Evolutionary conservation across 1,284 basidiomycete genomes (phyloP), one percentile per base, ranked within the genome.

Genomic region (Trichosporon sp.): DNA sequence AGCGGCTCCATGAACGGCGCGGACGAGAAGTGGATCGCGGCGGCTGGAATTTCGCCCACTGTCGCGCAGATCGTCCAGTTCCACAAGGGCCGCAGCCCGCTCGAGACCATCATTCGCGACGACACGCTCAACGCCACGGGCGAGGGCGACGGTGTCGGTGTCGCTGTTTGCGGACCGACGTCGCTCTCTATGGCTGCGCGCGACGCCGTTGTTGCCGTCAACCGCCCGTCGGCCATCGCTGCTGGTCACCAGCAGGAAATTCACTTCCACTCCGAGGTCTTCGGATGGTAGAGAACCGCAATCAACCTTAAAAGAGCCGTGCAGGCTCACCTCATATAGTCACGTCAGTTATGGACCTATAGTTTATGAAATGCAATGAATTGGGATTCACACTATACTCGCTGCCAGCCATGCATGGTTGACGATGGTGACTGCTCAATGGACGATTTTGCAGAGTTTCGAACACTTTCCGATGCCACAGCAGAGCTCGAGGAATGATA

Each of bases 161-260:
- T 74, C 38, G 67, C 51, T 59, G 78, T 80, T 4, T 80, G 79
- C 61, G 79, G 79, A 2, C 79, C 79, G 1, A 65, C 68, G 0
- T 64, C 67, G 11, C 70, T 80, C 48, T 63, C 71, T n/a, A 59
- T 74, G 26, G 76, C 75, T 38, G 69, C 73, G 7, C 67, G 75
- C 43, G 59, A 68, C 16, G 78, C 78, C 2, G 75, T 78, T 2
- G 70, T 70, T 51, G 26, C 65, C 8, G 74, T 78, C 37, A 75
- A 76, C 69, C 68, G 68, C 6, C 63, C 76, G 1, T 12, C 46
- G 11, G 68, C 66, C 32, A 70, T 80, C n/a, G 32, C 74, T 7
- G 43, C 68, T 3, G 79, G 79, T 7, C 59, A 63, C 31, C 78
- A 80, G 69, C 72, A 67, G 26, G 46, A 66, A 12, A 74, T 80